Evolutionary conservation across 2,329 filamentous ascomycete genomes (phyloP).

Genomic region (Botrytis medusae): DNA sequence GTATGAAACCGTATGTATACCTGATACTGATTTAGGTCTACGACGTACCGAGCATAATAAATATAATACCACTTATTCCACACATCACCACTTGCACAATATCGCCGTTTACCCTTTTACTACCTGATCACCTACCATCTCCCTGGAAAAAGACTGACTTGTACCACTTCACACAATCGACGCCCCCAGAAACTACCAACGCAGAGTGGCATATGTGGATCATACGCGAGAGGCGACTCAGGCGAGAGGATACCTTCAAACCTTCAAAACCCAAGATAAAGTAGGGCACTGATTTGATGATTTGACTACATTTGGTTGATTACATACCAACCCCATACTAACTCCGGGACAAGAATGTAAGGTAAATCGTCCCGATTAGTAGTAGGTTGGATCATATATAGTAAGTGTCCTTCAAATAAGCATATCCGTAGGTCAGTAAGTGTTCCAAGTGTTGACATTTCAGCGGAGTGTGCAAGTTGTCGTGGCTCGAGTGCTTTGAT

Average conservation of each 20-base stretch:
- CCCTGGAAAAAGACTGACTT: slow-evolving; percentile 7
- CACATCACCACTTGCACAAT: background rate
- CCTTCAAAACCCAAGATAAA: background rate
- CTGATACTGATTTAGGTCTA: background rate
- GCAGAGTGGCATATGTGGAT: slow-evolving; percentile 18
- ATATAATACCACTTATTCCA: background rate
- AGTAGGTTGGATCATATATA: slow-evolving; percentile 17
- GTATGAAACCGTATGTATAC: background rate
- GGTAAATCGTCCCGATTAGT: slow-evolving; percentile 7
- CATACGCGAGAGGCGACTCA: slow-evolving; percentile 14
- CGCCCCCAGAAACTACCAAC: slow-evolving; percentile 13
- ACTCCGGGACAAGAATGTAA: background rate
- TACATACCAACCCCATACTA: slow-evolving; percentile 3
- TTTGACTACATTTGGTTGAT: slow-evolving; percentile 13
- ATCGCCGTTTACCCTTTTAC: background rate
- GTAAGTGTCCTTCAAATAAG: background rate
- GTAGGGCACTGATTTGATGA: background rate
- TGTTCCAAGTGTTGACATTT: slow-evolving; percentile 5
- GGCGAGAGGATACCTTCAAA: background rate
- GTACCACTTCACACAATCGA: slow-evolving; percentile 8
- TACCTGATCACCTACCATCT: slow-evolving; percentile 12
- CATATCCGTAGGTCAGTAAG: slow-evolving; percentile 14
- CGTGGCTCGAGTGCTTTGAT: slow-evolving; percentile 39
- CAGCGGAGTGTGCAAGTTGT: slow-evolving; percentile 29
- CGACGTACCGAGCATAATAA: background rate